phyloP scores from a whole-genome alignment of 257 asterid species.

The Ehretia macrophylla region DNA sequence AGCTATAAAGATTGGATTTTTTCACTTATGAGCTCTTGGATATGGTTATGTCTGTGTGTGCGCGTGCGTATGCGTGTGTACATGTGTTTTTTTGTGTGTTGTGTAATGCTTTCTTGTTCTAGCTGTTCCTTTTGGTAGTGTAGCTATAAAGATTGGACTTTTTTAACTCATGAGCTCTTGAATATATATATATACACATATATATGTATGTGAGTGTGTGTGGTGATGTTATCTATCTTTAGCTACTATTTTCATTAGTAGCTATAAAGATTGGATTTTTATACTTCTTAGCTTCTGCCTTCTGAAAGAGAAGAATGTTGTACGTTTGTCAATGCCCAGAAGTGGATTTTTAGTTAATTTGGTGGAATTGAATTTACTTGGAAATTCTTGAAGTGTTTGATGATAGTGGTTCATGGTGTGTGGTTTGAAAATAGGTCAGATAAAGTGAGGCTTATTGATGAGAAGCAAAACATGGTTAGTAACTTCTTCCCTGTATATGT shows the following conservation, averaged over 20 bases:
- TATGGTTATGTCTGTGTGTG: too few species aligned
- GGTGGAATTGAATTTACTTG: neutral
- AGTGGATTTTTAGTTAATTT: constrained; percentile 4
- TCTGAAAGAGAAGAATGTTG: neutral
- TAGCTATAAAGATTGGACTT: neutral
- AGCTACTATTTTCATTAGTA: constrained; percentile 3
- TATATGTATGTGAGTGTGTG: neutral
- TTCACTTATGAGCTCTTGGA: too few species aligned
- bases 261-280: constrained; percentile 1
- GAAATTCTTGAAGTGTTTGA: constrained; percentile 6
- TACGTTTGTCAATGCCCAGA: neutral
- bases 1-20: neutral
- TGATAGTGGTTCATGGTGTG: constrained; percentile 12
- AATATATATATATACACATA: too few species aligned
- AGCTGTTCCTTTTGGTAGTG: neutral
- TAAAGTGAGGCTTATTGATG: constrained; percentile 81
- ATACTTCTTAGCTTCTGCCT: neutral
- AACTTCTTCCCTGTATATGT: neutral
- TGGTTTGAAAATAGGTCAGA: constrained; percentile 63
- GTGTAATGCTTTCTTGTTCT: neutral
- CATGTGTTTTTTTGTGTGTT: too few species aligned
- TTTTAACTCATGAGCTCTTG: too few species aligned
- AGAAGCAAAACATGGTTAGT: constrained; percentile 88
- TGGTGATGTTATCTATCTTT: neutral
- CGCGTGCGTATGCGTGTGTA: too few species aligned